A percentile compares a stretch with the other conserved stretches of the same genome.
Evolutionary conservation across 1,284 basidiomycete species (phyloP).

Genomic region (Trichosporon coremiiforme): DNA sequence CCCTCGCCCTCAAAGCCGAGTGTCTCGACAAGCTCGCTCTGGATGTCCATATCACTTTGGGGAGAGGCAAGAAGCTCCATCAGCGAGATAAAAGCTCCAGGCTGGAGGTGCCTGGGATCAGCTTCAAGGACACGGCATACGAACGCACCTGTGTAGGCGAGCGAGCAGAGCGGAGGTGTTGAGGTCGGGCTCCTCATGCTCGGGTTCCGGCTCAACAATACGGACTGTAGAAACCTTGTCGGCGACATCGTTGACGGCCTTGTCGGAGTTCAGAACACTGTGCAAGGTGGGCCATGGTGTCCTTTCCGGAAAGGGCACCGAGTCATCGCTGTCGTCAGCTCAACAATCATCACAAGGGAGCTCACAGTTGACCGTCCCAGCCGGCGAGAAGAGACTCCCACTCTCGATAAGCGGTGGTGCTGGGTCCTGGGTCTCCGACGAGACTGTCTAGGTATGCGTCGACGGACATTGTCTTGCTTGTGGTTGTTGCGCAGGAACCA

Average conservation of each 20-base stretch:
- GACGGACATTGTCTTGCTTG: conserved; percentile 24
- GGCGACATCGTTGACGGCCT: background rate
- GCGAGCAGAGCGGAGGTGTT: conserved; percentile 21
- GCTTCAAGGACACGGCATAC: background rate
- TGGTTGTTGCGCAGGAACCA: background rate
- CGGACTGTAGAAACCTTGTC: conserved; percentile 13
- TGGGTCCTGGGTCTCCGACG: conserved; percentile 25
- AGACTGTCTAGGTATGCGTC: conserved; percentile 27
- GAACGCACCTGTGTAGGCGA: conserved; percentile 23
- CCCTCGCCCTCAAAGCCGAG: conserved; percentile 76
- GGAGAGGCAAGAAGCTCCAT: conserved; percentile 42
- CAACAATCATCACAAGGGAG: background rate
- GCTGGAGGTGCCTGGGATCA: conserved; percentile 26
- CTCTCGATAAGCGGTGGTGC: conserved; percentile 26
- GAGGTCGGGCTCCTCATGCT: conserved; percentile 18
- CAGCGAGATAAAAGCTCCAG: conserved; percentile 42
- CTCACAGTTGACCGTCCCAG: conserved; percentile 22
- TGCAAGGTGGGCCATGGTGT: conserved; percentile 31
- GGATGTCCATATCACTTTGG: conserved; percentile 68
- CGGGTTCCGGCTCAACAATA: conserved; percentile 8
- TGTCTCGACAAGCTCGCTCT: conserved; percentile 75
- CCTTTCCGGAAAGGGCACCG: conserved; percentile 16
- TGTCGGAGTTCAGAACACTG: conserved; percentile 18
- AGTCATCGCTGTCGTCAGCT: conserved; percentile 17
- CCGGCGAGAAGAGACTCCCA: conserved; percentile 26